phyloP scores from a whole-genome alignment of 169 alveolate species.

The Cryptosporidium canis region DNA sequence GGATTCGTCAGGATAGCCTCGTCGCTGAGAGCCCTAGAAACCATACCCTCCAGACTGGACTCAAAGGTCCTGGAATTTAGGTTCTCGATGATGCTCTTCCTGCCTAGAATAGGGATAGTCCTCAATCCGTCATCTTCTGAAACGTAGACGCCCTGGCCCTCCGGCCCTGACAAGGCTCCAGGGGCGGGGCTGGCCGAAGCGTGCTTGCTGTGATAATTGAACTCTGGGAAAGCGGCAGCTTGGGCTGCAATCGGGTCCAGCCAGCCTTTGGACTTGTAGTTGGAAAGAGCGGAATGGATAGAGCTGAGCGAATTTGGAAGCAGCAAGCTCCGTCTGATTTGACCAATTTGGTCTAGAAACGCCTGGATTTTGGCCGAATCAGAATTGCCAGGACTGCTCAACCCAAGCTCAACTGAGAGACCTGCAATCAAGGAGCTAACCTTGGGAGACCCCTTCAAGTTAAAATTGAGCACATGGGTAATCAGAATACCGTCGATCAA shows the following conservation, averaged over 20 bases:
- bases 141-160: background rate
- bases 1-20: slow-evolving; percentile 55
- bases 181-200: background rate
- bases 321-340: background rate
- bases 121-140: slow-evolving; percentile 3
- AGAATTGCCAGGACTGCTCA: background rate
- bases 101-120: slow-evolving; percentile 11
- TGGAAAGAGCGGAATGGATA: background rate
- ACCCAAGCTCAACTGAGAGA: slow-evolving; percentile 10
- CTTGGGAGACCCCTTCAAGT: background rate
- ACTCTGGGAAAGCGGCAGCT: background rate
- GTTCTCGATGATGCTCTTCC: background rate
- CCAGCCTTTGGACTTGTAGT: slow-evolving; percentile 31
- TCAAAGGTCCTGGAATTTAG: background rate
- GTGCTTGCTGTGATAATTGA: background rate
- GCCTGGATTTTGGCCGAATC: background rate
- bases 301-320: slow-evolving; percentile 11
- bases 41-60: slow-evolving; percentile 18
- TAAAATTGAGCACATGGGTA: slow-evolving; percentile 32
- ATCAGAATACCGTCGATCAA: slow-evolving; percentile 48
- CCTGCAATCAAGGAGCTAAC: background rate
- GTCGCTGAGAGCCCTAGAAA: slow-evolving; percentile 49
- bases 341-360: background rate
- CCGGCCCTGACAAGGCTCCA: background rate
- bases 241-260: background rate